A percentile compares a stretch with the other conserved stretches of the same genome.
Evolutionary conservation across 257 asterid genomes (phyloP).

Genomic region (Avicennia marina): DNA sequence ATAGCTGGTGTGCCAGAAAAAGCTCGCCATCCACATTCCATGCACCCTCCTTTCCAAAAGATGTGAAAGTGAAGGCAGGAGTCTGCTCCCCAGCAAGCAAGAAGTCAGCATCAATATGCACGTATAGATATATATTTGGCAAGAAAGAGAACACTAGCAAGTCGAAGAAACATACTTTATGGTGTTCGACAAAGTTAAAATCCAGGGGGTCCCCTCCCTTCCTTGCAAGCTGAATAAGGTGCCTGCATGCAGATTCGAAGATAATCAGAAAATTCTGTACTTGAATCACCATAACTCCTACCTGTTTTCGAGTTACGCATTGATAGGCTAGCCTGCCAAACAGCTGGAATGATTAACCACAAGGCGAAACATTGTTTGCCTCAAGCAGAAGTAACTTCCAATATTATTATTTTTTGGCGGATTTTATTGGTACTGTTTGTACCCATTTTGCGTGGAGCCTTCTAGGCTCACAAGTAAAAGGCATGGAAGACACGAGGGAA

Average conservation of each 20-base stretch:
- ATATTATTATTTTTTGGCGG: no score
- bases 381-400: no score
- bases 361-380: no score
- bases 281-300: no score
- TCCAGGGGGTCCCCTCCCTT: slow-evolving; percentile 85
- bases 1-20: slow-evolving; percentile 72
- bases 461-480: no score
- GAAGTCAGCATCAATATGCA: slow-evolving; percentile 10
- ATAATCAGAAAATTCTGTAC: not conserved
- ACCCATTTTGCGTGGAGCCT: no score
- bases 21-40: slow-evolving; percentile 97
- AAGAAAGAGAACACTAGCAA: not conserved
- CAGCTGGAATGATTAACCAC: no score
- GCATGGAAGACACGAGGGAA: no score
- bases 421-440: no score
- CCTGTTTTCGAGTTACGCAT: no score
- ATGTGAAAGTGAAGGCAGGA: slow-evolving; percentile 80
- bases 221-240: slow-evolving; percentile 80
- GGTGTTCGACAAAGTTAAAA: slow-evolving; percentile 85
- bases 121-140: not conserved
- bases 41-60: slow-evolving; percentile 73
- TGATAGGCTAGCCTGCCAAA: no score
- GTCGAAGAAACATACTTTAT: slow-evolving; percentile 45
- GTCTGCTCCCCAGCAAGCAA: slow-evolving; percentile 44
- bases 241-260: slow-evolving; percentile 46